Evolutionary conservation across 1,284 basidiomycete genomes (phyloP).

Genomic region (Mycena sp.): DNA sequence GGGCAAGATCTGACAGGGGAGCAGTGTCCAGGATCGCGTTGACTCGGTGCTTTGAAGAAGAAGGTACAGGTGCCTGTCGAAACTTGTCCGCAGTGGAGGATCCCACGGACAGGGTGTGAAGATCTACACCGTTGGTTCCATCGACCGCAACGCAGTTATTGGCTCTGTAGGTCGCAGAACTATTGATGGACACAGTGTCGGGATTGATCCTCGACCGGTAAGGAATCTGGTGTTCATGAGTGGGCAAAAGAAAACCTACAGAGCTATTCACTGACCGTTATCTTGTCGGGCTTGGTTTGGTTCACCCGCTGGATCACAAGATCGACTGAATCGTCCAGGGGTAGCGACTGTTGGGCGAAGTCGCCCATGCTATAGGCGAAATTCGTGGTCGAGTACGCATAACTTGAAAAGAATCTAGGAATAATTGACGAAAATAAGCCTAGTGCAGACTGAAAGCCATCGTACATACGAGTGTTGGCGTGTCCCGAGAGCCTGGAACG

Average conservation of each 20-base stretch:
- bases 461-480: too few relatives aligned
- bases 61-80: constrained; percentile 36
- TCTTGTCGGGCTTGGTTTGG: constrained; percentile 50
- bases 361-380: constrained; percentile 71
- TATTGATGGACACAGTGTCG: constrained; percentile 55
- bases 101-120: constrained; percentile 40
- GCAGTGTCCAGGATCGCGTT: constrained; percentile 61
- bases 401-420: constrained; percentile 53
- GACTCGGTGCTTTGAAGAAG: constrained; percentile 53
- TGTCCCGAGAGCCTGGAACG: constrained; percentile 30
- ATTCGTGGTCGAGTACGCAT: constrained; percentile 45
- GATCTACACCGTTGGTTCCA: constrained; percentile 61
- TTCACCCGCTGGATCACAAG: constrained; percentile 57
- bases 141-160: constrained; percentile 61
- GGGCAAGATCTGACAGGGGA: constrained; percentile 57
- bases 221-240: constrained; percentile 51
- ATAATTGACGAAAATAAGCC: background rate
- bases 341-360: constrained; percentile 66
- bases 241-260: background rate
- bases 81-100: constrained; percentile 18
- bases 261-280: constrained; percentile 45
- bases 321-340: constrained; percentile 57
- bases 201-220: constrained; percentile 63
- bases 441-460: background rate
- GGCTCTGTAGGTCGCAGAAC: constrained; percentile 57